These are phyloP conservation scores for Aquanectria penicillioides DNA, from an alignment of 2,329 filamentous ascomycete genomes.

Conservation along the genomic window DNA sequence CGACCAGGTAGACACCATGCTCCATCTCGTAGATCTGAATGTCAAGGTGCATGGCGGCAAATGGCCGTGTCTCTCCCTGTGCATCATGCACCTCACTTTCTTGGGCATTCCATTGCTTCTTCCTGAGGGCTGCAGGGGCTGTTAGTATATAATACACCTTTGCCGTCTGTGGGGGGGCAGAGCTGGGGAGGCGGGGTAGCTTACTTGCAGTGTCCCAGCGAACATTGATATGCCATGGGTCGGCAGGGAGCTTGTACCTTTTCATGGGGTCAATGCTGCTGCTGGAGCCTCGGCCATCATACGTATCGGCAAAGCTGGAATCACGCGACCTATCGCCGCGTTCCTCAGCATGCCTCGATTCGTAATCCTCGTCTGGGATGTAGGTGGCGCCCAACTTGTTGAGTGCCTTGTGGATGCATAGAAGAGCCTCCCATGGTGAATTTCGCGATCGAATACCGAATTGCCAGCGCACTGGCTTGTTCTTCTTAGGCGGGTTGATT, in stretches of 20 bases:
- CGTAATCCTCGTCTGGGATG: slow-evolving; percentile 73
- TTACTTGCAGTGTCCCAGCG: slow-evolving; percentile 87
- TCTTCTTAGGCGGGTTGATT: slow-evolving; percentile 72
- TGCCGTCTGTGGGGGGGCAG: too few relatives aligned
- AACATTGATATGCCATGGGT: slow-evolving; percentile 94
- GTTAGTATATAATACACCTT: slow-evolving; percentile 25
- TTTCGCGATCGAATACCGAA: slow-evolving; percentile 97
- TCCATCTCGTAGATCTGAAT: slow-evolving; percentile 98
- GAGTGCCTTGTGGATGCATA: slow-evolving; percentile 94
- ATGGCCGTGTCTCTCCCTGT: slow-evolving; percentile 62
- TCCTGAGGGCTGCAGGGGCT: slow-evolving; percentile 47
- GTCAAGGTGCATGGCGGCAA: slow-evolving; percentile 92
- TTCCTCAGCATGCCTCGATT: slow-evolving; percentile 57
- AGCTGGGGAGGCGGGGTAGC: slow-evolving; percentile 46
- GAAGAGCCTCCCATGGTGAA: slow-evolving; percentile 90
- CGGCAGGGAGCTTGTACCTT: slow-evolving; percentile 87
- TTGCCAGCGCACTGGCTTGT: slow-evolving; percentile 91
- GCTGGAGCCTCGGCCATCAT: slow-evolving; percentile 50
- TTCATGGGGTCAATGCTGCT: slow-evolving; percentile 61
- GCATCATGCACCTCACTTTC: slow-evolving; percentile 51
- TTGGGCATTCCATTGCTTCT: slow-evolving; percentile 29
- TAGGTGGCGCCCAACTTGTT: slow-evolving; percentile 89
- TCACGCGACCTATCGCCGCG: slow-evolving; percentile 48
- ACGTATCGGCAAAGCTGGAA: slow-evolving; percentile 54
- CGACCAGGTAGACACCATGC: slow-evolving; percentile 90